These are phyloP conservation scores for Oenanthe javanica DNA, from an alignment of 140 eudicot species.

Conservation along the genomic window DNA sequence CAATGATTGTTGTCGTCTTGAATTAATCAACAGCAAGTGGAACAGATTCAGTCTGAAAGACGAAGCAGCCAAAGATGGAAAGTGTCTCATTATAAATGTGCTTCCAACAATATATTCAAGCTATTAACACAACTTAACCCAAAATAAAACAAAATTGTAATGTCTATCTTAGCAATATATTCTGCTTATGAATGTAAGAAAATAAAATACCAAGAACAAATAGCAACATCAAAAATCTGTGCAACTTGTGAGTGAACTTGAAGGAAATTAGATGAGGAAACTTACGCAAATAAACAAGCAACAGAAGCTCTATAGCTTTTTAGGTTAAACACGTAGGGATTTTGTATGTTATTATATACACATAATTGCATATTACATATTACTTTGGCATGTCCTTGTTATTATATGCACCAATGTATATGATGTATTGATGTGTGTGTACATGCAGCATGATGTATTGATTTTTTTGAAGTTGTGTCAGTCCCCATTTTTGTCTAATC, in stretches of 20 bases:
- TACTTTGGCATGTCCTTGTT: too few species aligned
- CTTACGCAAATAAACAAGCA: neutral
- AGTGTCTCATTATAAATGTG: too few species aligned
- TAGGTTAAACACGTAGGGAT: too few species aligned
- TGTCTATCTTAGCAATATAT: neutral
- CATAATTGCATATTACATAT: too few species aligned
- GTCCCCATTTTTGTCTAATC: too few species aligned
- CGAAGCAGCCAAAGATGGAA: neutral
- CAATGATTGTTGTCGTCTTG: neutral
- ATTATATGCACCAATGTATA: too few species aligned
- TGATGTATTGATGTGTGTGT: too few species aligned
- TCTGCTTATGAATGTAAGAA: neutral
- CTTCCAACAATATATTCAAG: neutral
- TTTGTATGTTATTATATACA: too few species aligned
- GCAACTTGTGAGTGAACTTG: neutral
- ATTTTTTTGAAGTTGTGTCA: too few species aligned
- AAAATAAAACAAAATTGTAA: neutral
- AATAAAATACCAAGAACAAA: too few species aligned
- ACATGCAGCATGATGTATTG: too few species aligned
- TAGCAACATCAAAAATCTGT: neutral
- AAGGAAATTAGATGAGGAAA: neutral
- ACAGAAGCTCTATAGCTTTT: too few species aligned
- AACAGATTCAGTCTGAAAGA: constrained; percentile 24
- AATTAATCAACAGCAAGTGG: constrained; percentile 48
- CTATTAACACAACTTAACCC: neutral